Evolutionary conservation across 2,329 filamentous ascomycete species (phyloP), one percentile per base, ranked within the genome.

Genomic region (Colletotrichum karsti): DNA sequence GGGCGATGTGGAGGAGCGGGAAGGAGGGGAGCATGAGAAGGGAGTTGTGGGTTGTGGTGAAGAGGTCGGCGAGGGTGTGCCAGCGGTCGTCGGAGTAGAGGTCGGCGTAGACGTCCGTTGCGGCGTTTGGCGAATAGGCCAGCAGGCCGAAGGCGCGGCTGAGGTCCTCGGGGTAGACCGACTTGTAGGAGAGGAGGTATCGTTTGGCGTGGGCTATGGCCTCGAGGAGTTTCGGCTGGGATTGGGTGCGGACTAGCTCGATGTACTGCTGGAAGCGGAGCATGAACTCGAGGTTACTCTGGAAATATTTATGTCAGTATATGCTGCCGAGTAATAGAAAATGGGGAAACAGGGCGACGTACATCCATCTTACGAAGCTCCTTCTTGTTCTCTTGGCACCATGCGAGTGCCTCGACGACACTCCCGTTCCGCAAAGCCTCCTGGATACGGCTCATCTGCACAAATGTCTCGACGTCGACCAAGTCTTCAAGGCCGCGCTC

Each of bases 371-470:
- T 97, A 76, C 94, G 93, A 67, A 99, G 82, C 70, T 95, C 92
- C 74, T 95, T 95, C 80, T 97, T 96, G 79, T 98, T 97, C 75
- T 98, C 95, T 15, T 86, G 89, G 78, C 96, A 98, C 96, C 96
- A 99, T 12, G 90, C 88, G 61, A 99, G 80, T 22, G 94, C 95
- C 74, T 97, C 93, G 37, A 86, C 85, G 5, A 95, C 92, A 72
- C 90, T 93, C 33, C 91, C 90, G 41, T 86, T 85, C 46, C 88
- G 82, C 68, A 99, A 81, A 69, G 91, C 92, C 73, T 91, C 86
- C 67, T 93, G 90, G 72, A 98, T 94, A 66, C 87, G 87, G 69
- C 91, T 91, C 83, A 95, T 95, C 73, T 92, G 88, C 59, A 92
- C 89, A 79, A 98, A 98, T 0, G 94, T 95, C 56, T 94, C 91